Percentiles rank a stretch among this genome's conserved stretches.
Evolutionary conservation across 2,329 filamentous ascomycete species (phyloP).

Genomic region (Scedosporium aurantiacum): DNA sequence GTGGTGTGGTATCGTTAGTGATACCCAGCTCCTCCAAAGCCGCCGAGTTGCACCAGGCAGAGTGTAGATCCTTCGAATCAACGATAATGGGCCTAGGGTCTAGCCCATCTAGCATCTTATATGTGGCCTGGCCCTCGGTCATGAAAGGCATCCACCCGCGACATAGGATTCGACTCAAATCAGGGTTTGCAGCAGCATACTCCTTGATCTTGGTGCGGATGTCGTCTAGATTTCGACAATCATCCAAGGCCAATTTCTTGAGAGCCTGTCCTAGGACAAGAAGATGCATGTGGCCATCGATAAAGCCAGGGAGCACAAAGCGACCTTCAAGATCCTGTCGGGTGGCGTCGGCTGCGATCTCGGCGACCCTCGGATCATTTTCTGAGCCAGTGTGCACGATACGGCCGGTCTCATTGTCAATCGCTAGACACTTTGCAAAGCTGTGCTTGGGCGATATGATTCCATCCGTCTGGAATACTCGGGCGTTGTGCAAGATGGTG

Average conservation of each 20-base stretch:
- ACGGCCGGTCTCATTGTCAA: slow-evolving; percentile 6
- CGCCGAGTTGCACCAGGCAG: slow-evolving; percentile 43
- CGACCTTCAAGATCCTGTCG: background rate
- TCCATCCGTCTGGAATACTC: slow-evolving; percentile 11
- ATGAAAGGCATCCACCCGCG: slow-evolving; percentile 45
- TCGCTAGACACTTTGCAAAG: slow-evolving; percentile 8
- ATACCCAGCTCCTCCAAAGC: slow-evolving; percentile 38
- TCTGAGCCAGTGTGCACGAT: slow-evolving; percentile 9
- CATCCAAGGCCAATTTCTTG: slow-evolving; percentile 36
- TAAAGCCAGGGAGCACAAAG: slow-evolving; percentile 40
- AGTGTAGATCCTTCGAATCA: slow-evolving; percentile 46
- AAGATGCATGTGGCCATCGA: slow-evolving; percentile 47
- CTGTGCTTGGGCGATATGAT: slow-evolving; percentile 8
- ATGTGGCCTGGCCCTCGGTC: slow-evolving; percentile 33
- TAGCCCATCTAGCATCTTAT: slow-evolving; percentile 38
- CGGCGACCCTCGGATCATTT: slow-evolving; percentile 7
- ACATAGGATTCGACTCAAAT: slow-evolving; percentile 37
- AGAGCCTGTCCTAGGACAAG: slow-evolving; percentile 42
- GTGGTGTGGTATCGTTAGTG: slow-evolving; percentile 24
- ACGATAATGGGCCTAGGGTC: slow-evolving; percentile 44
- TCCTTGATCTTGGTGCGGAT: slow-evolving; percentile 33
- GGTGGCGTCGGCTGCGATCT: slow-evolving; percentile 5
- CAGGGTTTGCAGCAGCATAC: slow-evolving; percentile 34
- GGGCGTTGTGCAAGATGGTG: slow-evolving; percentile 12
- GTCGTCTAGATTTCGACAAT: slow-evolving; percentile 36